Conservation (phyloP, 331 rosid species). For the Acacia concinna region DNA sequence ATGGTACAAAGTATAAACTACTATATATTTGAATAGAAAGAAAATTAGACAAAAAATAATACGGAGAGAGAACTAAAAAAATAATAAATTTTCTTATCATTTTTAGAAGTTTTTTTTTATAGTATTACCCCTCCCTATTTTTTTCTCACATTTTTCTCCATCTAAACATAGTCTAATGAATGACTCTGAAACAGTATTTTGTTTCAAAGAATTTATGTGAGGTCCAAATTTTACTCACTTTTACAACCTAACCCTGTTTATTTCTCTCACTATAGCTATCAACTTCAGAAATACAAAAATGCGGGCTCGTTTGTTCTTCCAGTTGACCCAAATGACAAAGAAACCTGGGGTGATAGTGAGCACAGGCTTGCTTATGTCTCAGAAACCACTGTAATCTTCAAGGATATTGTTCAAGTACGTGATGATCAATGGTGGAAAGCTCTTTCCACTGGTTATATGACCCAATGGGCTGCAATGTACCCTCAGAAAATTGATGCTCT, state of each 20-base stretch:
- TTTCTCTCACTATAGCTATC: conserved; percentile 59
- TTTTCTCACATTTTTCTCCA: no score
- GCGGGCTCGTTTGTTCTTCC: conserved; percentile 96
- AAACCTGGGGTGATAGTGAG: conserved; percentile 89
- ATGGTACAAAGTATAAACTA: conserved; percentile 6
- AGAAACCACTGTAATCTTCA: conserved; percentile 96
- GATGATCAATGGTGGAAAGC: conserved; percentile 99
- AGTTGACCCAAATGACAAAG: conserved; percentile 79
- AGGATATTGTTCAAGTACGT: conserved; percentile 83
- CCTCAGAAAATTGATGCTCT: conserved; percentile 93
- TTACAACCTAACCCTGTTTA: neutral
- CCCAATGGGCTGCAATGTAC: conserved; percentile 97
- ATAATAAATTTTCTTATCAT: no score
- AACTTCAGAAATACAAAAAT: conserved; percentile 85
- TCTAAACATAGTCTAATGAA: neutral
- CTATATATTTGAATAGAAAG: no score
- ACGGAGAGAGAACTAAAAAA: no score
- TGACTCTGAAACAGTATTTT: neutral
- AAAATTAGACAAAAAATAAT: no score
- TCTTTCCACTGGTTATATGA: conserved; percentile 77
- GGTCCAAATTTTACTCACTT: neutral
- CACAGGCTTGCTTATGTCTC: conserved; percentile 96
- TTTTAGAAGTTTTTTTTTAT: no score
- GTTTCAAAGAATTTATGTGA: neutral
- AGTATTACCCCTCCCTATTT: no score